Evolutionary conservation across 441 rosid genomes (phyloP), one percentile per base, ranked within the genome.

Genomic region (Codiaeum variegatum): DNA sequence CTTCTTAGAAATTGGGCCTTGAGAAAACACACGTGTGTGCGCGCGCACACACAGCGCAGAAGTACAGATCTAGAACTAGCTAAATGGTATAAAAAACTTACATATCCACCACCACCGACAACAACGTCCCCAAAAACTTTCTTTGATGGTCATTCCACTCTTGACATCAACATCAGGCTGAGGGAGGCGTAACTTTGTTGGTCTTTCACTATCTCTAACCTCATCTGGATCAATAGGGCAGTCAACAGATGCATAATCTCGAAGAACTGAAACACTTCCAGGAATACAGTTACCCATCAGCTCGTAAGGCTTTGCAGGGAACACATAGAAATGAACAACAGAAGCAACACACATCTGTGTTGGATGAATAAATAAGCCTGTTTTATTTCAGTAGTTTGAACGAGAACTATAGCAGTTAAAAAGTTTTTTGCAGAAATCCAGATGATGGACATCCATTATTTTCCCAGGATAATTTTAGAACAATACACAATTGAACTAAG

Each of bases 331-430:
- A 86, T 96, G 99, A 84, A 94, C 97, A 72, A 88, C 76, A 36
- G 98, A 92, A 85, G 99, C 99, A 75, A 96, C 85, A 81, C 95
- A 95, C 99, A 96, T 94, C 99, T 96, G 98, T 83, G 76, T 90
- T 87, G 87, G 85, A 87, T 83, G 81, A 87, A 88, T 76, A 84
- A 76, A 83, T 67, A 76, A 60, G 75, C 67, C 71, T 77, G 77
- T 83, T 82, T 83, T 80, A 75, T 71, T 83, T 73, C 69, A 71
- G 64, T 77, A 67, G 67, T 58, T 71, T 78, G 64, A 58, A 61
- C 40, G 74, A 75, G 40, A 46, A 55, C 47, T 8, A n/a, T 13
- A 46, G 44, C 63, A 70, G 54, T 38, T 32, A 61, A 10, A 47
- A 54, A 61, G 7, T 42, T n/a, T 24, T n/a, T 29, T 21, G 60